phyloP scores from a whole-genome alignment of 306 rosid genomes.

The Ormosia emarginata region DNA sequence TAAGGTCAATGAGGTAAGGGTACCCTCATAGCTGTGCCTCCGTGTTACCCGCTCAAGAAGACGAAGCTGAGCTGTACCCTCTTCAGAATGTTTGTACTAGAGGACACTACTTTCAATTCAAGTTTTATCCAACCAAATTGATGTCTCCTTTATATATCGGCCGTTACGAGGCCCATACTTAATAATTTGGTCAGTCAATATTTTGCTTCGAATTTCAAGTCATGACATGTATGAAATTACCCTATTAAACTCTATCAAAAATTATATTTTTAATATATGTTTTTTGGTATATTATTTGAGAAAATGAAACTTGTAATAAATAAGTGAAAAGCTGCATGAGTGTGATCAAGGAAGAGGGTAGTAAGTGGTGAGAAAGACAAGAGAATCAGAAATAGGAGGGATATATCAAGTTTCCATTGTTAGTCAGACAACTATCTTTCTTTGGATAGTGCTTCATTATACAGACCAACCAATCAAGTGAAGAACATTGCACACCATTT shows the following conservation, averaged over 20 bases:
- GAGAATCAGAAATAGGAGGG: neutral
- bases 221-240: neutral
- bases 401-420: neutral
- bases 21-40: neutral
- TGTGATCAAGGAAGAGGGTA: neutral
- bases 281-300: neutral
- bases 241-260: neutral
- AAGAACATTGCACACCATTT: neutral
- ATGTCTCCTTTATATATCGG: neutral
- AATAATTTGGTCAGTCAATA: neutral
- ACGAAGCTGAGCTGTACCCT: constrained; percentile 1
- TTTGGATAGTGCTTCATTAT: neutral
- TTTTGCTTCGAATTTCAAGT: constrained; percentile 1
- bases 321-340: neutral
- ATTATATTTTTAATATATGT: neutral
- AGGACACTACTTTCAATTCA: neutral
- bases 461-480: neutral
- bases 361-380: neutral
- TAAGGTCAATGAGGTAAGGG: neutral
- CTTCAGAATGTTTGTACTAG: neutral
- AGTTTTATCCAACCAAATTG: neutral
- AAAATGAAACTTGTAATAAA: neutral
- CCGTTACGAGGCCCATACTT: neutral
- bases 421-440: neutral
- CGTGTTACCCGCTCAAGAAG: neutral